A percentile compares a stretch with the other conserved stretches of the same genome.
Conservation (phyloP, 495 filamentous ascomycete genomes). For the Annulohypoxylon bovei region DNA sequence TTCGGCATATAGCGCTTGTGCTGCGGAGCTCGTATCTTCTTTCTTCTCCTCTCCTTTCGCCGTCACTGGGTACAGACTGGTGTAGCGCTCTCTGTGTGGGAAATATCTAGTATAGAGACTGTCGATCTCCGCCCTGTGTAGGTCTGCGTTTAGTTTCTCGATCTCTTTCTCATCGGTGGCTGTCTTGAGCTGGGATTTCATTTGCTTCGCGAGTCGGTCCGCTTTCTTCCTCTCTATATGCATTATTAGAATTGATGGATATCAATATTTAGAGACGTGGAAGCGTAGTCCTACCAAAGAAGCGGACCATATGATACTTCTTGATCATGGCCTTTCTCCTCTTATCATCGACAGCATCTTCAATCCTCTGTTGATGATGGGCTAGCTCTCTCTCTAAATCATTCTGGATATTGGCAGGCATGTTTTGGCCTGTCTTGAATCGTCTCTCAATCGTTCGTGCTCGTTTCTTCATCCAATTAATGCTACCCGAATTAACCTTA, state of each 20-base stretch:
- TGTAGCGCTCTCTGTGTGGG: conserved; percentile 81
- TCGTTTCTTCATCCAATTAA: conserved; percentile 64
- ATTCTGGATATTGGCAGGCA: conserved; percentile 79
- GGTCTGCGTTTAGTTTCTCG: conserved; percentile 60
- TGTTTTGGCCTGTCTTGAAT: conserved; percentile 63
- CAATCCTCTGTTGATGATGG: conserved; percentile 78
- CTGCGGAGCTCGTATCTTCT: conserved; percentile 49
- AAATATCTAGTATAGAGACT: conserved; percentile 87
- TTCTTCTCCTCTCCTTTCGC: conserved; percentile 26
- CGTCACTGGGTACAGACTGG: conserved; percentile 74
- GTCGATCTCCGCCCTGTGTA: conserved; percentile 80
- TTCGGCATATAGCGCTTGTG: conserved; percentile 48
- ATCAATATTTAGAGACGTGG: background rate
- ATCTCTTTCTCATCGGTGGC: conserved; percentile 59
- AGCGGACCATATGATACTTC: conserved; percentile 94
- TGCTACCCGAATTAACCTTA: conserved; percentile 42
- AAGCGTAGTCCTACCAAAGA: conserved; percentile 70
- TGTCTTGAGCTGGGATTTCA: conserved; percentile 64
- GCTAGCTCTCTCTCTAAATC: conserved; percentile 84
- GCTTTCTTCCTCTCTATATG: conserved; percentile 86
- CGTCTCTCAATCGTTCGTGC: conserved; percentile 70
- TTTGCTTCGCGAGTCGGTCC: conserved; percentile 70
- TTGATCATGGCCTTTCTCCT: conserved; percentile 76
- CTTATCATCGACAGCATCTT: conserved; percentile 63
- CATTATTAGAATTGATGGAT: background rate